Evolutionary conservation across 2,329 filamentous ascomycete genomes (phyloP).

Genomic region (Nemania sp.): DNA sequence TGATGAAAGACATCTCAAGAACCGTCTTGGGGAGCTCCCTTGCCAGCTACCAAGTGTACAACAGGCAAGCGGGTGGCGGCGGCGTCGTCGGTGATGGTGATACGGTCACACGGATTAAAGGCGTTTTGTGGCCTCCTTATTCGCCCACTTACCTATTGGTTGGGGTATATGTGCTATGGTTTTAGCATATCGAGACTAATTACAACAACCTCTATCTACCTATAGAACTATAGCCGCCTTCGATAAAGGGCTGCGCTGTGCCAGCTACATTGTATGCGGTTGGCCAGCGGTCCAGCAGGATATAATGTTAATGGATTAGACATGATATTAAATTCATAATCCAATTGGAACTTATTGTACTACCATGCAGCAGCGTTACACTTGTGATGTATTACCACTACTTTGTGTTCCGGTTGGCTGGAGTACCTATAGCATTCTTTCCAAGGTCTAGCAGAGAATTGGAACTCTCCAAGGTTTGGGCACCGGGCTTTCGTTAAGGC

Average conservation of each 20-base stretch:
- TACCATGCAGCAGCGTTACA: not conserved
- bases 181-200: conserved; percentile 14
- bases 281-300: conserved; percentile 19
- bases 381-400: no score
- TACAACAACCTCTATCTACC: conserved; percentile 24
- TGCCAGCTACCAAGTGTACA: conserved; percentile 4
- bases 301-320: conserved; percentile 30
- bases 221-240: conserved; percentile 22
- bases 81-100: not conserved
- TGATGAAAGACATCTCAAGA: conserved; percentile 21
- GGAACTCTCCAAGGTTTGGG: no score
- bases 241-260: conserved; percentile 3
- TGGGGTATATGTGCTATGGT: conserved; percentile 22
- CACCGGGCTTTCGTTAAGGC: no score
- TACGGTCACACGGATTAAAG: not conserved
- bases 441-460: no score
- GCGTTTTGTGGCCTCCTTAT: conserved; percentile 3
- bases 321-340: conserved; percentile 20
- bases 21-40: not conserved
- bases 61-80: not conserved
- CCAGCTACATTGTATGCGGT: conserved; percentile 14
- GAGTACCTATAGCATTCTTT: no score
- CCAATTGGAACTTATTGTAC: conserved; percentile 11
- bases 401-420: no score
- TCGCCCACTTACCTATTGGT: conserved; percentile 13